Evolutionary conservation across 495 filamentous ascomycete genomes (phyloP).

Genomic region (Tirmania nivea): DNA sequence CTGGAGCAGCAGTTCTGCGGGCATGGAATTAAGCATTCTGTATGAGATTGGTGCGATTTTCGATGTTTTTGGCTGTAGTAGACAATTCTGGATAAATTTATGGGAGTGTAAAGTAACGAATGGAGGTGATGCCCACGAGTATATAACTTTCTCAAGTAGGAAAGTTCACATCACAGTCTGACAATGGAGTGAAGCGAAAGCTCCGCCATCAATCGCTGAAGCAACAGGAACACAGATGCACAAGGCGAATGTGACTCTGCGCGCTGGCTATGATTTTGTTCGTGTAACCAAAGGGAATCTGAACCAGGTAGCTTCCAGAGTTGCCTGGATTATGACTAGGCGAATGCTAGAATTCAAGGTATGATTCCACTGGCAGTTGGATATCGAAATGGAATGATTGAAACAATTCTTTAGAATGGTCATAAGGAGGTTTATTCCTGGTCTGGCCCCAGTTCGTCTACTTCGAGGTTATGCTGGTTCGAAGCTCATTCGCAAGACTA

Average conservation of each 20-base stretch:
- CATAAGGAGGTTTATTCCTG: too few relatives aligned
- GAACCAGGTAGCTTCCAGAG: background rate
- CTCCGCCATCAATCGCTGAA: background rate
- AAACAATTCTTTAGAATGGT: background rate
- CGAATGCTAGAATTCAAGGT: background rate
- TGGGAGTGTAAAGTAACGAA: too few relatives aligned
- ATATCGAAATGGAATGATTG: background rate
- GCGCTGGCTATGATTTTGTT: background rate
- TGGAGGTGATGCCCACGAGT: too few relatives aligned
- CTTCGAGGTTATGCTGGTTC: too few relatives aligned
- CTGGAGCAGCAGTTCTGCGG: conserved; percentile 18
- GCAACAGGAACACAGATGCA: background rate
- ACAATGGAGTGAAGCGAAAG: background rate
- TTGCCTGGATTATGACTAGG: background rate
- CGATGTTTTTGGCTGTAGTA: background rate
- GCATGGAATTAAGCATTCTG: conserved; percentile 17
- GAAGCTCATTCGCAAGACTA: too few relatives aligned
- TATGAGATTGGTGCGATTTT: background rate
- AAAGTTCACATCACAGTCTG: too few relatives aligned
- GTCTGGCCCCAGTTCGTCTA: too few relatives aligned
- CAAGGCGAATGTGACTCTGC: background rate
- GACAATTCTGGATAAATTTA: too few relatives aligned
- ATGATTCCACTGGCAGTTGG: background rate
- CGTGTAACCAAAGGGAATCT: background rate
- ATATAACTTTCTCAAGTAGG: too few relatives aligned